Conservation (phyloP, 139 green algal genomes). For the Auxenochlorella protothecoides region DNA sequence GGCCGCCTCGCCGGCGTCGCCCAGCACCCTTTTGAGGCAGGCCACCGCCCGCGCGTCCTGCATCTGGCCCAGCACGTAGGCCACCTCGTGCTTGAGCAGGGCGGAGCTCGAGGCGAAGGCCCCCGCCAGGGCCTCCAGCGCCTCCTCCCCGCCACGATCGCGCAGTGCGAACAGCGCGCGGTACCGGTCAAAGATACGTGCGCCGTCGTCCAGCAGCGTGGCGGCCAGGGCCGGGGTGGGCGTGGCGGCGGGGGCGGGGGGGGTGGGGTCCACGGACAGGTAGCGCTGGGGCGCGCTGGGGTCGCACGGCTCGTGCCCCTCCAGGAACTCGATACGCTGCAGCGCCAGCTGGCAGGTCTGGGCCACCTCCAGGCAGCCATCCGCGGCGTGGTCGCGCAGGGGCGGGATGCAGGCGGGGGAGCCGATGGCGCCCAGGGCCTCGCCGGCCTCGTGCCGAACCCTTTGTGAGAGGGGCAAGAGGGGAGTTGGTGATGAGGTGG, state of each 20-base stretch:
- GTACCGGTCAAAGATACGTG: constrained; percentile 81
- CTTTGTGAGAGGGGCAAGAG: constrained; percentile 19
- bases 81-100: constrained; percentile 90
- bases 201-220: constrained; percentile 60
- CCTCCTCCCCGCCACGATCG: constrained; percentile 70
- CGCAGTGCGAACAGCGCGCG: constrained; percentile 91
- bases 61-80: constrained; percentile 97
- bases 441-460: constrained; percentile 82
- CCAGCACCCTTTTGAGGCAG: constrained; percentile 39
- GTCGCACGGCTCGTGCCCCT: not conserved
- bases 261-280: constrained; percentile 87
- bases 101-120: constrained; percentile 43
- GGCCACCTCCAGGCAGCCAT: constrained; percentile 59
- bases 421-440: constrained; percentile 81
- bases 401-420: constrained; percentile 46
- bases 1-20: constrained; percentile 67
- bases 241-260: constrained; percentile 46
- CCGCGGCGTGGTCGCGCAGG: constrained; percentile 41
- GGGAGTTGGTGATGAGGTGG: not conserved
- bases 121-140: constrained; percentile 56
- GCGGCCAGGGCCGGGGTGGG: constrained; percentile 42
- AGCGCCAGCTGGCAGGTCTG: constrained; percentile 95
- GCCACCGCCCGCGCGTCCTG: constrained; percentile 50
- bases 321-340: constrained; percentile 65
- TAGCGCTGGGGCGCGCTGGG: constrained; percentile 47